Evolutionary conservation across 139 green algal genomes (phyloP).

Genomic region (Edaphochlamys debaryana): DNA sequence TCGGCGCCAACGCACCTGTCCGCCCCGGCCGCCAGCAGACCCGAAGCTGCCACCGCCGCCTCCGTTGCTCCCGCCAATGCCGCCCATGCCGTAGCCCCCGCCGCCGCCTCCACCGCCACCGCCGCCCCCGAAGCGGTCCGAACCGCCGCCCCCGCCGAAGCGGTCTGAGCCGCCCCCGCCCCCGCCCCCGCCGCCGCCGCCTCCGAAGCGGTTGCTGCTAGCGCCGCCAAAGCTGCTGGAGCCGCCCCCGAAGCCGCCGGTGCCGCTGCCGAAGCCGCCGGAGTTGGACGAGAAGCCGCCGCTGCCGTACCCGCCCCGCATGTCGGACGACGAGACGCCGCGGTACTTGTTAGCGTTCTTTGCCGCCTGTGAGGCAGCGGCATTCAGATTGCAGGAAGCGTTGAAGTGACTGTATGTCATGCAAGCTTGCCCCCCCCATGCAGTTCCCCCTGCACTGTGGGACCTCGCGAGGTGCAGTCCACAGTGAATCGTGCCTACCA

Average conservation of each 20-base stretch:
- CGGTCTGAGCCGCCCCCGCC: not conserved
- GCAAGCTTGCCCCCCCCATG: not conserved
- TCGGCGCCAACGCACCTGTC: not conserved
- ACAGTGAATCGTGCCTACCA: too few species aligned
- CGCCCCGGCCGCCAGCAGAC: not conserved
- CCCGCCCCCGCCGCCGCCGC: conserved; percentile 15
- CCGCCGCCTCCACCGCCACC: not conserved
- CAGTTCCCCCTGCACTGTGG: too few species aligned
- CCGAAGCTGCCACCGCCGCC: too few species aligned
- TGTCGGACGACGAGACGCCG: conserved; percentile 70
- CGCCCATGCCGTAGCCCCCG: not conserved
- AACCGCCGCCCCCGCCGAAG: not conserved
- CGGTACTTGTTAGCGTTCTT: conserved; percentile 80
- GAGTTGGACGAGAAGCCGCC: not conserved
- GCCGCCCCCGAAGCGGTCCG: too few species aligned
- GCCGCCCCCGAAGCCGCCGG: not conserved
- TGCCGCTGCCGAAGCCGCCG: conserved; percentile 1
- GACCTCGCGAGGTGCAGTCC: too few species aligned
- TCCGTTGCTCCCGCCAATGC: too few species aligned
- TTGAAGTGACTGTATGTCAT: not conserved
- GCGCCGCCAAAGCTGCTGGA: not conserved
- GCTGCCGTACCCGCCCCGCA: conserved; percentile 26
- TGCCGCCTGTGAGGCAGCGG: conserved; percentile 54
- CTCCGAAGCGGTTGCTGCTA: too few species aligned
- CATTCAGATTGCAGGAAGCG: not conserved